Conservation (phyloP, 1,139 yeast species). For the Candida tetrigidarum region DNA sequence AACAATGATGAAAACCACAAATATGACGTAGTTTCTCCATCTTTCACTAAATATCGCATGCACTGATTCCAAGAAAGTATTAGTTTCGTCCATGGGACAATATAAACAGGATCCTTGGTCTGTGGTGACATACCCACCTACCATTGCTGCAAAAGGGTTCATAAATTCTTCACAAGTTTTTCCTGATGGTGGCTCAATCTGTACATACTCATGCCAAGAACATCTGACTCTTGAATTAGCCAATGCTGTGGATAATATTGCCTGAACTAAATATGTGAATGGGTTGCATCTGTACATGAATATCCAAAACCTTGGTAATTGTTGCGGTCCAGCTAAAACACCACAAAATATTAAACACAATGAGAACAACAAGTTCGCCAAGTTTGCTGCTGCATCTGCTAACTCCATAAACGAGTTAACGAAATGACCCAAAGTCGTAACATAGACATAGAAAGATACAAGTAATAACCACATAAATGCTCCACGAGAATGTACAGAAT, state of each 20-base stretch:
- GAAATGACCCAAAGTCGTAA: constrained; percentile 42
- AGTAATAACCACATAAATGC: constrained; percentile 47
- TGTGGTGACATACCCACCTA: constrained; percentile 51
- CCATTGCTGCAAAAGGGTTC: constrained; percentile 41
- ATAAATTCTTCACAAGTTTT: constrained; percentile 59
- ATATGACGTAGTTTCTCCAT: constrained; percentile 77
- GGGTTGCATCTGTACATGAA: constrained; percentile 72
- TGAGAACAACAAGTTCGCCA: constrained; percentile 32
- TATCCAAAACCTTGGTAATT: constrained; percentile 43
- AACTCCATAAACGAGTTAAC: constrained; percentile 42
- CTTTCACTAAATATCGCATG: constrained; percentile 48
- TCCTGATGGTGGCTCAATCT: constrained; percentile 47
- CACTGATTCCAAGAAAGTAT: constrained; percentile 51
- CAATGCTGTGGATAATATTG: constrained; percentile 29
- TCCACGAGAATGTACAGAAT: constrained; percentile 40
- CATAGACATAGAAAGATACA: constrained; percentile 39
- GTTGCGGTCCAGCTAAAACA: constrained; percentile 29
- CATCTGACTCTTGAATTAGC: constrained; percentile 31
- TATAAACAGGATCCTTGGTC: constrained; percentile 42
- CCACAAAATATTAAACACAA: constrained; percentile 43
- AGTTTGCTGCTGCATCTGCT: constrained; percentile 44
- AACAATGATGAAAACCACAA: constrained; percentile 49
- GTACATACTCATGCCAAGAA: constrained; percentile 27
- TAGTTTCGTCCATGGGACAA: constrained; percentile 56
- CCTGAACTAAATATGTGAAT: constrained; percentile 59